These are phyloP conservation scores for Brassica incana DNA, from an alignment of 345 rosid genomes.

Conservation along the genomic window DNA sequence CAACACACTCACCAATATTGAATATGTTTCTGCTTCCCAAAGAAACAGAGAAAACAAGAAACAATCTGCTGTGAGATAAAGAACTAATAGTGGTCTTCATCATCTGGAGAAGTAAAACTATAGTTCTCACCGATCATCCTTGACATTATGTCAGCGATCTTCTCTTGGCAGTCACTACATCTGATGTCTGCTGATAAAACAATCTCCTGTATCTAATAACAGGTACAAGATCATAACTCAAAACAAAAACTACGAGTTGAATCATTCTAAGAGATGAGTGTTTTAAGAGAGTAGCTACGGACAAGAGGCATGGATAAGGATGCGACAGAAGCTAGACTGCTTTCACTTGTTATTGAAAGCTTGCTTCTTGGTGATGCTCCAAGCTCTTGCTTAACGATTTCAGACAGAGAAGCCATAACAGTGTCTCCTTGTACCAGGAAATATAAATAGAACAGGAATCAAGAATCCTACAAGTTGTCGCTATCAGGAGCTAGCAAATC, in stretches of 20 bases:
- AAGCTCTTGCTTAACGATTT: conserved; percentile 31
- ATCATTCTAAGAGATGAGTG: neutral
- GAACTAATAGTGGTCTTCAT: neutral
- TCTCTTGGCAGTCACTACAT: conserved; percentile 70
- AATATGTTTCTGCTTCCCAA: conserved; percentile 60
- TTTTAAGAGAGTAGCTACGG: conserved; percentile 38
- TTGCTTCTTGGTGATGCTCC: conserved; percentile 30
- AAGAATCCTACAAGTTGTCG: conserved; percentile 6
- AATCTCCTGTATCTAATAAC: conserved; percentile 75
- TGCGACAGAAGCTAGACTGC: conserved; percentile 78
- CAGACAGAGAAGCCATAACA: conserved; percentile 40
- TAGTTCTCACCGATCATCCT: conserved; percentile 60
- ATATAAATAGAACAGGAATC: conserved; percentile 11
- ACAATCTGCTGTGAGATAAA: neutral
- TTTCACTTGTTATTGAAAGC: conserved; percentile 50
- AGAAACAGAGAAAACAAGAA: neutral
- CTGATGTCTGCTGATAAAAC: conserved; percentile 79
- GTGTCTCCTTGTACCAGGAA: conserved; percentile 3
- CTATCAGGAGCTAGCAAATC: conserved; percentile 39
- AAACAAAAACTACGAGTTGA: neutral
- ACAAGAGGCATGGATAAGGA: conserved; percentile 87
- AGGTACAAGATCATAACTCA: neutral
- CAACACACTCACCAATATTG: conserved; percentile 58
- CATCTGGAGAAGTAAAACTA: neutral
- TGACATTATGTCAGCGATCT: conserved; percentile 72